A percentile compares a stretch with the other conserved stretches of the same genome.
phyloP scores from a whole-genome alignment of 441 rosid genomes.

The Pelargonium cotyledonis region DNA sequence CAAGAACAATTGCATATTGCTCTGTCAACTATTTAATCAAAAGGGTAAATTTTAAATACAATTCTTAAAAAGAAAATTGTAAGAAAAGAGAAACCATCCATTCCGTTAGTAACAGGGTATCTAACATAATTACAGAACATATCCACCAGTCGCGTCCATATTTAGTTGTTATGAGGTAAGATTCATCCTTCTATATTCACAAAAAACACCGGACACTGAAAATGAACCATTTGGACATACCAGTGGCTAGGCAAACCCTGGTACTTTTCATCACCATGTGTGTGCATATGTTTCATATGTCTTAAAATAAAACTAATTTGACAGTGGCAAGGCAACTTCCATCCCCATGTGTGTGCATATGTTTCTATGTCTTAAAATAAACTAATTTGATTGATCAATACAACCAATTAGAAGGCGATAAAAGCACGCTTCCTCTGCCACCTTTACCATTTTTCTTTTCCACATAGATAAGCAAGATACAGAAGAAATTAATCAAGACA shows the following conservation, averaged over 20 bases:
- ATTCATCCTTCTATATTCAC: neutral
- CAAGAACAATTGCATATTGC: neutral
- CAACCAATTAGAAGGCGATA: neutral
- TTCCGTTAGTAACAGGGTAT: constrained; percentile 1
- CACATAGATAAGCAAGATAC: neutral
- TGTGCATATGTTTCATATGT: neutral
- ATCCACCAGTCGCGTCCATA: neutral
- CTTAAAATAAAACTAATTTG: neutral
- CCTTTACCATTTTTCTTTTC: neutral
- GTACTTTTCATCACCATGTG: neutral
- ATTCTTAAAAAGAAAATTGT: neutral
- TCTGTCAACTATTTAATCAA: neutral
- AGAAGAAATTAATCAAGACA: neutral
- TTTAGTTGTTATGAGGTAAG: neutral
- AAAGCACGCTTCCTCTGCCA: constrained; percentile 5
- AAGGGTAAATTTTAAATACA: neutral
- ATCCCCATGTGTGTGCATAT: neutral
- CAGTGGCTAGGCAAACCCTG: neutral
- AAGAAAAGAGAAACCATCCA: neutral
- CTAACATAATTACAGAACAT: neutral
- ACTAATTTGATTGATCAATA: constrained; percentile 9
- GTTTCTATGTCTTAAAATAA: neutral
- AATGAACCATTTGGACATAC: constrained; percentile 2
- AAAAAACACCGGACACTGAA: neutral
- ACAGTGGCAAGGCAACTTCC: constrained; percentile 1